Evolutionary conservation across 257 asterid species (phyloP).

Genomic region (Fraxinus americana): DNA sequence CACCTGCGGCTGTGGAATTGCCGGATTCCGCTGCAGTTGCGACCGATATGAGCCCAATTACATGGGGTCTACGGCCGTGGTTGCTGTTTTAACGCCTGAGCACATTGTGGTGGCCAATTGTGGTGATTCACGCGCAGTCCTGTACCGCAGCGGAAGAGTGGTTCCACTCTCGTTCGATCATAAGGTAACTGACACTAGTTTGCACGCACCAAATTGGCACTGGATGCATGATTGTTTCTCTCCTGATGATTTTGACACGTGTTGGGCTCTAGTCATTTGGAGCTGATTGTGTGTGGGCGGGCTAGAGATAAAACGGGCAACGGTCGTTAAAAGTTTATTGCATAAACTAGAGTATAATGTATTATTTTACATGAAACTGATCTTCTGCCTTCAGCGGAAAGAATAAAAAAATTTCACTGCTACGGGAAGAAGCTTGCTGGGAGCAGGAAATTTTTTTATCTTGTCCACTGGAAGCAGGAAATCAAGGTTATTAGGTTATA

Average conservation of each 20-base stretch:
- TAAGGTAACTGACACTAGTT: slow-evolving; percentile 21
- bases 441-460: too few species aligned
- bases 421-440: too few species aligned
- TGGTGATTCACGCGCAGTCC: slow-evolving; percentile 39
- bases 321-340: too few species aligned
- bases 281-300: neutral
- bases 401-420: too few species aligned
- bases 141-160: slow-evolving; percentile 23
- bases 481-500: too few species aligned
- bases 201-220: neutral
- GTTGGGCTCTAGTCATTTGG: neutral
- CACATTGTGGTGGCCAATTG: slow-evolving; percentile 28
- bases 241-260: neutral
- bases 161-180: slow-evolving; percentile 34
- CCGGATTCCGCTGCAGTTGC: neutral
- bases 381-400: too few species aligned
- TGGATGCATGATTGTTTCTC: neutral
- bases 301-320: neutral
- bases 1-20: neutral
- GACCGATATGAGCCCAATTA: neutral
- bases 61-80: slow-evolving; percentile 35
- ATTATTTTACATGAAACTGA: too few species aligned
- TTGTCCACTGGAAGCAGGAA: too few species aligned
- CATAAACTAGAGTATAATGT: too few species aligned
- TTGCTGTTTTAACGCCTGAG: slow-evolving; percentile 25